Percentiles rank a stretch among this genome's conserved stretches.
These are phyloP conservation scores for Atkinsonella texensis DNA, from an alignment of 2,329 filamentous ascomycete species.

Conservation along the genomic window DNA sequence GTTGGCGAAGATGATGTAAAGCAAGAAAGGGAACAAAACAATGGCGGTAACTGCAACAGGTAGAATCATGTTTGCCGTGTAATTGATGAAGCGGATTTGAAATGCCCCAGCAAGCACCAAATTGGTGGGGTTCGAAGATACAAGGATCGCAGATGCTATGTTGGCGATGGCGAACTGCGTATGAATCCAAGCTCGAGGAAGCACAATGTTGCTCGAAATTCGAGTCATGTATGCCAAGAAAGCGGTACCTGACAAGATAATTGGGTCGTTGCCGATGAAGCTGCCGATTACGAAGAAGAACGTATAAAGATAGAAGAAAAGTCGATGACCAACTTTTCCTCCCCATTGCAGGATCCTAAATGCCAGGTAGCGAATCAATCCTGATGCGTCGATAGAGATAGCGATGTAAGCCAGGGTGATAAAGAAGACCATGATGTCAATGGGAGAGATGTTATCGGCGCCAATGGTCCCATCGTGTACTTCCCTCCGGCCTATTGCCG, in stretches of 20 bases:
- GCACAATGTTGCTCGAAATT: constrained; percentile 59
- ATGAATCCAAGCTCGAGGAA: constrained; percentile 62
- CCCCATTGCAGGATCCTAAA: constrained; percentile 59
- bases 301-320: constrained; percentile 62
- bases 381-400: constrained; percentile 65
- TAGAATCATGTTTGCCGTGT: constrained; percentile 68
- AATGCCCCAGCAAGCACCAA: constrained; percentile 64
- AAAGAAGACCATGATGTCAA: constrained; percentile 68
- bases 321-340: constrained; percentile 50
- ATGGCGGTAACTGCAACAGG: constrained; percentile 57
- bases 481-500: constrained; percentile 53
- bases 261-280: constrained; percentile 65
- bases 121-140: constrained; percentile 69
- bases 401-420: constrained; percentile 64
- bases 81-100: constrained; percentile 57
- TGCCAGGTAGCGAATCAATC: constrained; percentile 56
- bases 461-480: constrained; percentile 58
- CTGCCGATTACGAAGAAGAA: constrained; percentile 59
- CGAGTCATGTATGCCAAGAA: constrained; percentile 69
- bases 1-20: constrained; percentile 57
- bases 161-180: constrained; percentile 62
- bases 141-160: constrained; percentile 62
- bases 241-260: constrained; percentile 61
- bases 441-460: constrained; percentile 51
- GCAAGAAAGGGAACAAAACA: constrained; percentile 55